Conservation (phyloP, 345 rosid species). For the Zanthoxylum bungeanum region DNA sequence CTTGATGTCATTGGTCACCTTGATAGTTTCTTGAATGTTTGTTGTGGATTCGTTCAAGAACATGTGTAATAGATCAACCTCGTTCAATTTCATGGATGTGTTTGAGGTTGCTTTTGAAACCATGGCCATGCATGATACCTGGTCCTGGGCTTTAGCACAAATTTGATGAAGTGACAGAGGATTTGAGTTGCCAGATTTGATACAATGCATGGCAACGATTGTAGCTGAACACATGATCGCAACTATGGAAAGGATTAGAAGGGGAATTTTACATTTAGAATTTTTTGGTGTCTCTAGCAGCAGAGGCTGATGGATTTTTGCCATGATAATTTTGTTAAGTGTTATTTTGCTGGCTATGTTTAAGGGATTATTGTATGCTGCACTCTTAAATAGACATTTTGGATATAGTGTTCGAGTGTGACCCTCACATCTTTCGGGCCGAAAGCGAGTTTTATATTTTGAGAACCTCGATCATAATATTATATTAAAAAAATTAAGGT, state of each 20-base stretch:
- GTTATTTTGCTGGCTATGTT: not conserved
- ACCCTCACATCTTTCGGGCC: no score
- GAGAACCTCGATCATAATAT: no score
- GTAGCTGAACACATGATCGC: conserved; percentile 37
- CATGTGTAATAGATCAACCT: conserved; percentile 32
- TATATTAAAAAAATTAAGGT: no score
- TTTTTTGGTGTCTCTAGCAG: conserved; percentile 37
- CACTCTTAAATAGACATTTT: not conserved
- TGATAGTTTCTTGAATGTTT: conserved; percentile 23
- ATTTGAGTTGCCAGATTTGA: conserved; percentile 9
- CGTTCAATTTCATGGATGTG: conserved; percentile 16
- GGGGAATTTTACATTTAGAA: conserved; percentile 28
- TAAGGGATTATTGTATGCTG: not conserved
- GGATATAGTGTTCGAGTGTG: no score
- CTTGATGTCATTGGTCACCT: conserved; percentile 14
- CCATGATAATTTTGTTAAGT: conserved; percentile 17
- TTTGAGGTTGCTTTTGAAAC: conserved; percentile 32
- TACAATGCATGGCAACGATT: conserved; percentile 20
- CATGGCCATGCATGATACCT: conserved; percentile 37
- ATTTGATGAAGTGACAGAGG: conserved; percentile 17
- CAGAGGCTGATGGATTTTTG: conserved; percentile 38
- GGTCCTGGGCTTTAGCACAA: conserved; percentile 40
- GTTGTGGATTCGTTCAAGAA: conserved; percentile 33
- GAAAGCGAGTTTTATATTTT: no score
- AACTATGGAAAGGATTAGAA: conserved; percentile 34